These are phyloP conservation scores for Botrytis tulipae DNA, from an alignment of 2,329 filamentous ascomycete species.

Conservation along the genomic window DNA sequence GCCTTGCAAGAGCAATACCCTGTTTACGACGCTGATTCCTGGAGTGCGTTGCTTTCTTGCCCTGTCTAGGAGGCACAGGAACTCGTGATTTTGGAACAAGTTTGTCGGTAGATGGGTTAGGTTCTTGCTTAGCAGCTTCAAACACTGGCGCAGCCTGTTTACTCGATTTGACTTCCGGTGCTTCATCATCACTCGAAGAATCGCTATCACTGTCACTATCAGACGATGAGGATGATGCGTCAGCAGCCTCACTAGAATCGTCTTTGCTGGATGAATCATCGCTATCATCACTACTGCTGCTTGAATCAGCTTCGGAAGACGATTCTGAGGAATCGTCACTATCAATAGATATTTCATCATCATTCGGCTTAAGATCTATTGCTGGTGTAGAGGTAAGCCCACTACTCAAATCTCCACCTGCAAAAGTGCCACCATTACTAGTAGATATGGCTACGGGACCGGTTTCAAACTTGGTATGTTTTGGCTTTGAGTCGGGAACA, in stretches of 20 bases:
- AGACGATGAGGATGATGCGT: slow-evolving; percentile 18
- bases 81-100: neutral
- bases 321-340: slow-evolving; percentile 22
- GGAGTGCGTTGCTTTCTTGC: slow-evolving; percentile 49
- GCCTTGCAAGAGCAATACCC: slow-evolving; percentile 47
- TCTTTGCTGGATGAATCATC: slow-evolving; percentile 23
- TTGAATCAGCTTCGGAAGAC: slow-evolving; percentile 21
- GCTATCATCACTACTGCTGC: slow-evolving; percentile 21
- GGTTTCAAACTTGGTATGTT: slow-evolving; percentile 27
- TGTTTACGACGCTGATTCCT: slow-evolving; percentile 56
- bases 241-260: slow-evolving; percentile 25
- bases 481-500: slow-evolving; percentile 22
- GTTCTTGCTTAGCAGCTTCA: neutral
- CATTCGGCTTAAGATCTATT: slow-evolving; percentile 35
- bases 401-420: slow-evolving; percentile 23
- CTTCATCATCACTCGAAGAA: slow-evolving; percentile 41
- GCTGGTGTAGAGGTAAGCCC: slow-evolving; percentile 32
- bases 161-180: slow-evolving; percentile 42
- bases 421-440: slow-evolving; percentile 34
- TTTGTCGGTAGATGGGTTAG: neutral
- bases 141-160: slow-evolving; percentile 27
- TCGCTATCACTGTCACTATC: slow-evolving; percentile 27
- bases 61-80: slow-evolving; percentile 45
- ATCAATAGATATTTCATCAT: slow-evolving; percentile 22
- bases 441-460: slow-evolving; percentile 26